Conservation (phyloP, 2,329 filamentous ascomycete genomes). For the Neurospora crassa region DNA sequence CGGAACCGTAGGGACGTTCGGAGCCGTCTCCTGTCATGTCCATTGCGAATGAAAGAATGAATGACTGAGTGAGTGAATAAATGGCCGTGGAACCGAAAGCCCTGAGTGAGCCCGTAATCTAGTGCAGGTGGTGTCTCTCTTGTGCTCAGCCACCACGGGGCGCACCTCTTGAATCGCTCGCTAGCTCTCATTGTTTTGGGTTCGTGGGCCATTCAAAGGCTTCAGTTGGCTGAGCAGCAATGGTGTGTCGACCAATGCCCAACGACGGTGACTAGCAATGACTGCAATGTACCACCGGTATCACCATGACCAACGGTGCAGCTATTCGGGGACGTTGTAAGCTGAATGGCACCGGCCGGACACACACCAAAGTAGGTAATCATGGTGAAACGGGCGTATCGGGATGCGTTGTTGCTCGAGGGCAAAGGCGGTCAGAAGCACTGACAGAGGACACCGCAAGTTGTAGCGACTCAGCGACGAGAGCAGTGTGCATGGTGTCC, state of each 20-base stretch:
- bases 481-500: neutral
- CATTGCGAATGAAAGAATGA: neutral
- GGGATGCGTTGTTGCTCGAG: neutral
- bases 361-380: neutral
- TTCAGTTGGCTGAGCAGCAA: neutral
- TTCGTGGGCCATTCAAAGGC: neutral
- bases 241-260: neutral
- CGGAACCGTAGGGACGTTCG: neutral
- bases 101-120: neutral
- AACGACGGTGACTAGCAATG: neutral
- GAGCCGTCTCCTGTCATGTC: neutral
- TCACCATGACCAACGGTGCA: neutral
- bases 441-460: slow-evolving; percentile 14
- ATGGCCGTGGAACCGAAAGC: neutral
- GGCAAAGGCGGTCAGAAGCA: slow-evolving; percentile 3
- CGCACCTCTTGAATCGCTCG: neutral
- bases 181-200: neutral
- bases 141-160: neutral
- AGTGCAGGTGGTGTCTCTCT: neutral
- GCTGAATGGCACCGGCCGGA: neutral
- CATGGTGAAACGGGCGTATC: neutral
- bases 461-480: slow-evolving; percentile 5
- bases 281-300: neutral
- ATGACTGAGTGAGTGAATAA: neutral
- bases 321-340: neutral